Base-by-base conservation (phyloP, 176 grass and related monocot genomes). In the Guadua angustifolia region DNA sequence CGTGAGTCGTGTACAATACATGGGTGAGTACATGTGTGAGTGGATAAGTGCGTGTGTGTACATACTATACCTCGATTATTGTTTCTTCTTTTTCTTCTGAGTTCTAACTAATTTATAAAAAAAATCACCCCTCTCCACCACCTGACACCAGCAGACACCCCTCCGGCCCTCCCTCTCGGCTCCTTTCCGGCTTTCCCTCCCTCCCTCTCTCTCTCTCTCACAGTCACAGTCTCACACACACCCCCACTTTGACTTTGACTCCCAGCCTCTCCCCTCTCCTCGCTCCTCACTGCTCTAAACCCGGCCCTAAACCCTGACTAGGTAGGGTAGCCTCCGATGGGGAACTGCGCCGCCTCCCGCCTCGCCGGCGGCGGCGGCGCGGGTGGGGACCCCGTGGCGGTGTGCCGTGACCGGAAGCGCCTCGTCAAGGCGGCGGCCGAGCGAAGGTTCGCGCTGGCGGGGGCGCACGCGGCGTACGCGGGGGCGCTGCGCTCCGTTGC, bases 301-400 rank as follows among this genome's bases (percentile, higher is more conserved):
- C 87, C 80, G 78, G 38, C 87, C 46, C 86, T 75, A 87, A 89
- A 84, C 84, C 88, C 71, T 83, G 63, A 6, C 13, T 47, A 66
- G 80, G 42, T 70, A 59, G 63, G 65, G 45, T 19, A 18, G 78
- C 59, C 40, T 51, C 12, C 26, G 66, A 99, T 99, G 96, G 93
- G 96, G 32, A 93, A 92, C 89, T 99, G 96, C 89, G 93, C 96
- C 81, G 88, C 91, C 89, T 90, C 91, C 77, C 90, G 91, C 88
- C 80, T 94, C 38, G 91, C 73, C 79, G 91, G 26, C 59, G 90
- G 69, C 7, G 85, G 73, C 19, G 82, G 79, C 9, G 85, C 86
- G 12, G 80, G 75, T 16, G 93, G 85, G 35, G 96, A 99, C 70
- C 96, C 96, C 36, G 93, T 95, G 10, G 87, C 89, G 0, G 83